Conservation (phyloP, 768 basidiomycete genomes). For the Hebeloma cylindrosporum region DNA sequence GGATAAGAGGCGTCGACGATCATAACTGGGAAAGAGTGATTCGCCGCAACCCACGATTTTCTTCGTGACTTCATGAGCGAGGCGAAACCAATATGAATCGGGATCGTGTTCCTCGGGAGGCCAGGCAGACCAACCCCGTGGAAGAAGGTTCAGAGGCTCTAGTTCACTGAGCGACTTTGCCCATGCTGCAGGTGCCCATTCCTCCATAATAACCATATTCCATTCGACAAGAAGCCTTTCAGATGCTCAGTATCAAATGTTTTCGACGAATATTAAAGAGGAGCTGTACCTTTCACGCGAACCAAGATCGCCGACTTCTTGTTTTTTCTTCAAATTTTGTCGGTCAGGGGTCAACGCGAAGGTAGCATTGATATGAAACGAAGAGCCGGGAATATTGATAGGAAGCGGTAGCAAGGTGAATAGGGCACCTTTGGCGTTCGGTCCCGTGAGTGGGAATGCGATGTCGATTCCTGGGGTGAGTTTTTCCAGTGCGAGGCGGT, state of each 20-base stretch:
- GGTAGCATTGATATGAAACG: slow-evolving; percentile 43
- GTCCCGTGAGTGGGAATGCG: slow-evolving; percentile 28
- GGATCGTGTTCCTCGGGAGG: slow-evolving; percentile 12
- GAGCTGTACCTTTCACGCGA: slow-evolving; percentile 39
- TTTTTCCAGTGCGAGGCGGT: slow-evolving; percentile 37
- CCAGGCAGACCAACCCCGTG: slow-evolving; percentile 12
- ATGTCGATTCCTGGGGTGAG: slow-evolving; percentile 36
- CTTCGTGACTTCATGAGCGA: slow-evolving; percentile 1
- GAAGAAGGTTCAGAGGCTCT: slow-evolving; percentile 10
- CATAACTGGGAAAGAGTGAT: slow-evolving; percentile 11
- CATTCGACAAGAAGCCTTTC: slow-evolving; percentile 45
- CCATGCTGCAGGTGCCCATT: slow-evolving; percentile 43
- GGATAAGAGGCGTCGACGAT: not conserved
- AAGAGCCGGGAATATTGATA: slow-evolving; percentile 38
- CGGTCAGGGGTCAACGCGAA: slow-evolving; percentile 46
- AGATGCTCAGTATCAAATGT: not conserved
- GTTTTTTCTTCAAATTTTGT: slow-evolving; percentile 43
- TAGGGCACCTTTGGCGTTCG: slow-evolving; percentile 32
- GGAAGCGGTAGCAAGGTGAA: slow-evolving; percentile 51
- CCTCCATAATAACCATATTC: slow-evolving; percentile 45
- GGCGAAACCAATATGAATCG: slow-evolving; percentile 12
- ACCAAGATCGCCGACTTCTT: slow-evolving; percentile 37
- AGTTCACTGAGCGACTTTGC: slow-evolving; percentile 32
- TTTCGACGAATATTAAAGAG: slow-evolving; percentile 3
- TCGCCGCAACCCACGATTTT: not conserved